Conservation (phyloP, 495 filamentous ascomycete genomes). For the Neurospora sp. region DNA sequence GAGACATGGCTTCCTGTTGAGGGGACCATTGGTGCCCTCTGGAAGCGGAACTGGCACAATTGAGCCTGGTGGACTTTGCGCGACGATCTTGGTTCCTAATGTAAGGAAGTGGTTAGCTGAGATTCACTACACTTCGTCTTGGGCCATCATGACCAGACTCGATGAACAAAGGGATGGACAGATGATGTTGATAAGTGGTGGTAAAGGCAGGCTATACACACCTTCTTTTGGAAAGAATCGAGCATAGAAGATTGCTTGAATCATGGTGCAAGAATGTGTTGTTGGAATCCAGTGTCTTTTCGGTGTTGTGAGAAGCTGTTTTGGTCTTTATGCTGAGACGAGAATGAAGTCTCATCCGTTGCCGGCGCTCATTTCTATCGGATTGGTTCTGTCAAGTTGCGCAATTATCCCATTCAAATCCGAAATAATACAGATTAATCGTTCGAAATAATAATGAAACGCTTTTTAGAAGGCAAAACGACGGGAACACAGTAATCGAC, state of each 20-base stretch:
- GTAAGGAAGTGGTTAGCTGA: not conserved
- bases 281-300: not conserved
- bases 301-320: not conserved
- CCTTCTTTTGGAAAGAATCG: constrained; percentile 87
- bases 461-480: not conserved
- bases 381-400: not conserved
- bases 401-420: not conserved
- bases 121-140: not conserved
- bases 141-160: not conserved
- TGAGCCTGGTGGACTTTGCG: constrained; percentile 62
- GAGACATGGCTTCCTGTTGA: constrained; percentile 48
- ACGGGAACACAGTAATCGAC: not conserved
- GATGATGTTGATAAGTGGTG: not conserved
- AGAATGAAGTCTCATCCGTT: not conserved
- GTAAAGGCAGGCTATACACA: constrained; percentile 20
- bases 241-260: constrained; percentile 92
- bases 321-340: not conserved
- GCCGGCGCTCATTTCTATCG: not conserved
- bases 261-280: constrained; percentile 41
- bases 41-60: constrained; percentile 49
- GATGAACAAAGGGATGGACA: not conserved
- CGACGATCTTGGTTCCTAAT: constrained; percentile 69
- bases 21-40: constrained; percentile 30
- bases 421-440: not conserved
- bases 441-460: not conserved